phyloP scores from a whole-genome alignment of 495 filamentous ascomycete species.

The Parachaetomium inaequale region DNA sequence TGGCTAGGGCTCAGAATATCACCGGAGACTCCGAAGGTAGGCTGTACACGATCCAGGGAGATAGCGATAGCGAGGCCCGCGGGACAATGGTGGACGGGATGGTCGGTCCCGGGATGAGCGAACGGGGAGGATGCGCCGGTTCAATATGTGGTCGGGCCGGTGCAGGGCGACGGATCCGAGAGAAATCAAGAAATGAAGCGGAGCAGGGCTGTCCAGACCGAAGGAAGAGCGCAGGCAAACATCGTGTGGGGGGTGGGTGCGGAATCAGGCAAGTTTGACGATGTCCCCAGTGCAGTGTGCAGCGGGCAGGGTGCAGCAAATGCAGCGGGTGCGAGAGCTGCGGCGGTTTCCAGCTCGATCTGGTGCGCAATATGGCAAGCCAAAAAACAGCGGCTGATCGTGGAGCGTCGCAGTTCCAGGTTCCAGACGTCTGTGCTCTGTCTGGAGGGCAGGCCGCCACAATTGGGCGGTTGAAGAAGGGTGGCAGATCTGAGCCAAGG shows the following conservation, averaged over 20 bases:
- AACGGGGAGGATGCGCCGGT: conserved; percentile 12
- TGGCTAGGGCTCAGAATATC: conserved; percentile 16
- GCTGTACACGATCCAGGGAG: neutral
- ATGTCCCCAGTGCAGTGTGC: neutral
- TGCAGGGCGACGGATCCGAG: conserved; percentile 8
- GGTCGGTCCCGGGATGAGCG: conserved; percentile 5
- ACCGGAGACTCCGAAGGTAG: conserved; percentile 2
- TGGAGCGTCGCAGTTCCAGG: conserved; percentile 18
- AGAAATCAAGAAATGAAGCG: conserved; percentile 47
- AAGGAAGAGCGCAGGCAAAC: conserved; percentile 48
- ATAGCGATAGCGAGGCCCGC: neutral
- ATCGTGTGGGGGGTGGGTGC: conserved; percentile 35
- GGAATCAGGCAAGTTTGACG: neutral
- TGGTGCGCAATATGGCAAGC: conserved; percentile 17
- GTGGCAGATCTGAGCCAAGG: conserved; percentile 9
- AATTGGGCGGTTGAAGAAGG: conserved; percentile 27
- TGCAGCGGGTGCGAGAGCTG: neutral
- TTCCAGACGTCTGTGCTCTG: conserved; percentile 18
- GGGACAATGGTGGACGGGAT: neutral
- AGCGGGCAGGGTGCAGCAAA: neutral
- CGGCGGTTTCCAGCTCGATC: conserved; percentile 11
- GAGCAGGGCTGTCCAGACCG: conserved; percentile 46
- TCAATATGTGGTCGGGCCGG: neutral
- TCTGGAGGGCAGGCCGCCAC: conserved; percentile 18
- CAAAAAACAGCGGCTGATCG: neutral